Percentiles rank a stretch among this genome's conserved stretches.
These are phyloP conservation scores for Rhododendron kiyosumense DNA, from an alignment of 148 eudicot species.

Conservation along the genomic window DNA sequence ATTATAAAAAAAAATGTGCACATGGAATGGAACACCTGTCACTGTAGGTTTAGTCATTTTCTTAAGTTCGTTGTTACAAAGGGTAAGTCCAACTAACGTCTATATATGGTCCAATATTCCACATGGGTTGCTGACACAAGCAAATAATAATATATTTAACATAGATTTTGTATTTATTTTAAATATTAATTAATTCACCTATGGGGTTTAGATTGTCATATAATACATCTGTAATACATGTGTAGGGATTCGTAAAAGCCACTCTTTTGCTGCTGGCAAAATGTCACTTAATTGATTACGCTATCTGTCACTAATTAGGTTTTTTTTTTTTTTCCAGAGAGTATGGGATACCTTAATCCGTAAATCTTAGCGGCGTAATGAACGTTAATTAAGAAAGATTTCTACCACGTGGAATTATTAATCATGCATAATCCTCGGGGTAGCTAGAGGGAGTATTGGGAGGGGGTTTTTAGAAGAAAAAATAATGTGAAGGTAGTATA, in stretches of 20 bases:
- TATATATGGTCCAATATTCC: neutral
- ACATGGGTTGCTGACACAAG: constrained; percentile 2
- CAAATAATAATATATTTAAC: neutral
- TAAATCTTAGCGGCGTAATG: neutral
- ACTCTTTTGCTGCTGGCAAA: neutral
- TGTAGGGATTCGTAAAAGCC: neutral
- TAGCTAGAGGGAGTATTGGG: too few species aligned
- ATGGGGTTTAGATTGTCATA: neutral
- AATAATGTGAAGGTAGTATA: too few species aligned
- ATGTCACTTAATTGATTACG: neutral
- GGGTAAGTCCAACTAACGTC: neutral
- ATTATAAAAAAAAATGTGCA: neutral
- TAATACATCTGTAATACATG: neutral
- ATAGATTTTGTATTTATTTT: neutral
- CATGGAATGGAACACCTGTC: neutral
- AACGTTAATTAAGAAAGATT: neutral
- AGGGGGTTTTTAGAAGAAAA: too few species aligned
- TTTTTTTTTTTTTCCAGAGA: neutral
- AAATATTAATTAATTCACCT: neutral
- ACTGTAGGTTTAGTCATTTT: neutral
- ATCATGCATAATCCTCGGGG: neutral
- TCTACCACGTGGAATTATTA: neutral
- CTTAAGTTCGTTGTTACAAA: neutral
- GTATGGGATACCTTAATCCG: neutral
- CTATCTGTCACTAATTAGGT: neutral